phyloP scores from a whole-genome alignment of 805 yeast species.

The Ogataea salicorniae region DNA sequence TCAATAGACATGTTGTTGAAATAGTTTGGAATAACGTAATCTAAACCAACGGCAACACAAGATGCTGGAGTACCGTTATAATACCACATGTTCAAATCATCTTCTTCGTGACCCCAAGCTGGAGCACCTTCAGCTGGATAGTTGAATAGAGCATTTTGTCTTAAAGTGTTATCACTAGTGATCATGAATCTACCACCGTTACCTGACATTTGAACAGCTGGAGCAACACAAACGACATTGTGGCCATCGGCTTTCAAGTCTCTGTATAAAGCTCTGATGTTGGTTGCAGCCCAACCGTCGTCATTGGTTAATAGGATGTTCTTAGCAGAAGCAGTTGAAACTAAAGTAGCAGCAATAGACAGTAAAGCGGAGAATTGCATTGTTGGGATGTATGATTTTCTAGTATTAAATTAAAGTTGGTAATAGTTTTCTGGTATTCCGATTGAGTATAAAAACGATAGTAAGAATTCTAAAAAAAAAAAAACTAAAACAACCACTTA shows the following conservation, averaged over 20 bases:
- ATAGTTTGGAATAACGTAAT: slow-evolving; percentile 41
- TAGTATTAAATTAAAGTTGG: too few species aligned
- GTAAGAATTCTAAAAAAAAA: too few species aligned
- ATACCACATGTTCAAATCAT: slow-evolving; percentile 44
- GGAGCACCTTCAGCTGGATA: slow-evolving; percentile 46
- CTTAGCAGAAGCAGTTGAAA: slow-evolving; percentile 25
- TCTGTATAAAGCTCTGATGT: slow-evolving; percentile 52
- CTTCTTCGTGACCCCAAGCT: slow-evolving; percentile 49
- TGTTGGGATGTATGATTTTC: background rate
- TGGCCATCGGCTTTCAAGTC: slow-evolving; percentile 45
- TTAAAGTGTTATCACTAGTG: slow-evolving; percentile 35
- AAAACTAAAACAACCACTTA: too few species aligned
- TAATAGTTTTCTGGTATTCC: too few species aligned
- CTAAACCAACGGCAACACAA: slow-evolving; percentile 43
- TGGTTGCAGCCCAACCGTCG: slow-evolving; percentile 53
- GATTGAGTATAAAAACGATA: too few species aligned
- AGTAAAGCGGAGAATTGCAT: slow-evolving; percentile 10
- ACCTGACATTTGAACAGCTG: slow-evolving; percentile 47
- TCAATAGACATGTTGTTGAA: slow-evolving; percentile 41
- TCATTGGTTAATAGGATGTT: slow-evolving; percentile 50
- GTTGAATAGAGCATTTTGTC: slow-evolving; percentile 42
- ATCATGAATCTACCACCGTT: slow-evolving; percentile 49
- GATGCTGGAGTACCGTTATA: slow-evolving; percentile 54
- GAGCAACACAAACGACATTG: slow-evolving; percentile 46
- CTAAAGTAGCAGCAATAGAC: slow-evolving; percentile 8